Evolutionary conservation across 1,284 basidiomycete genomes (phyloP), one percentile per base, ranked within the genome.

Genomic region (Ceratobasidium sp.): DNA sequence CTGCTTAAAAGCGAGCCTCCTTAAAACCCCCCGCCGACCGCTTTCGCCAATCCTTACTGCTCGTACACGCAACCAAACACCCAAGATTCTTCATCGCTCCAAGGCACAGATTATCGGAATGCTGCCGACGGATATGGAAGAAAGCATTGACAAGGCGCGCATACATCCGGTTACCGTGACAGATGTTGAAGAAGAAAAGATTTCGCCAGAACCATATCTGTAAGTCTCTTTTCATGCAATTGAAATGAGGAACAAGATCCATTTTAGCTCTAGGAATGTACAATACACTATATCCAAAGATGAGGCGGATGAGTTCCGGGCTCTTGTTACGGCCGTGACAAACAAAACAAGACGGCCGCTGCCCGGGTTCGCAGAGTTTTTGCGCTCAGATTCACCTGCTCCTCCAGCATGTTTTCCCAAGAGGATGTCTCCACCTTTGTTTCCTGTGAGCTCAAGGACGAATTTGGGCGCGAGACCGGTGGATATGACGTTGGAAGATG

Each of bases 31-130:
- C 21, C 45, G 50, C 23, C 64, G 64, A 6, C 64, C 64, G 10
- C 64, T 69, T 26, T 69, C 64, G 10, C 64, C 64, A 12, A 69
- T 69, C 30, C 64, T 69, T 9, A 69, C 64, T 21, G 34, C 64
- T 12, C 50, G 64, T 30, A 52, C 64, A 28, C 64, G 52, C 10
- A 32, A 39, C 23, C 36, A 69, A 39, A 69, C 64, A 1, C 64
- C 64, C 3, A 69, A 45, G 39, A 14, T 69, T 0, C 39, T 69
- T 28, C 52, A 69, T 21, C 50, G 64, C 16, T 57, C 64, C 18
- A 50, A 39, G 14, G 52, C 50, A 8, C 64, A 69, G 39, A 50
- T 69, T 26, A 18, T 69, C 6, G 64, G 64, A 18, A 55, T 69
- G 52, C 30, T 55, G 0, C 64, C 50, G n/a, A 48, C 36, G 23